Base-by-base conservation (phyloP, 2,329 filamentous ascomycete genomes). In the Fusarium xyrophilum region DNA sequence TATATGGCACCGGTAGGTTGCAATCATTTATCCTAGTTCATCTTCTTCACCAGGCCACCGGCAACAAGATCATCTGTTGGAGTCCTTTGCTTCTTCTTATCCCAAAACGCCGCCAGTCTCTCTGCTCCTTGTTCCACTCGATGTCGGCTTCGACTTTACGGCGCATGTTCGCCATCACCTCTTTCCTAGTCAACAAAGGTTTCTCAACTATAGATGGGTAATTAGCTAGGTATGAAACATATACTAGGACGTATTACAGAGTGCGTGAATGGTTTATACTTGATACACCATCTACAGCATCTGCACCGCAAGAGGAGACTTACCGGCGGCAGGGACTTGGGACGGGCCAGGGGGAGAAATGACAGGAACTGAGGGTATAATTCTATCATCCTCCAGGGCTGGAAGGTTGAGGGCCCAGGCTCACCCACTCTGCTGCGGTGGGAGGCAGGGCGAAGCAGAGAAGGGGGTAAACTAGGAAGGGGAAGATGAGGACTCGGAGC, bases 1-100 rank as follows among this genome's bases (percentile, higher is more conserved):
- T 3, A 60, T 67, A 15, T 63, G 60, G 50, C 65, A 68, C 23
- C 40, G 40, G 27, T 52, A 25, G 21, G n/a, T n/a, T n/a, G n/a
- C n/a, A n/a, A n/a, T n/a, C n/a, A n/a, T n/a, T n/a, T n/a, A n/a
- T n/a, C n/a, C n/a, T n/a, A n/a, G n/a, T n/a, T 15, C 13, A 46
- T 21, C 5, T 8, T 28, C 25, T 15, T 8, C 3, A 12, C 13
- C 9, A 11, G 13, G 6, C 5, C 19, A 5, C 14, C 1, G 21
- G 27, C 2, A 12, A 21, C 7, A 6, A 30, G 7, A 0, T 30
- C 27, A 30, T 30, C 19, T 0, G 43, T 17, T 17, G 27, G 19
- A 3, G 5, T 5, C 2, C 19, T 46, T 46, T 0, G 14, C 19
- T 21, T 46, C 43, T 30, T 46, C 10, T 8, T 33, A 7, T 15